A percentile compares a stretch with the other conserved stretches of the same genome.
Evolutionary conservation across 2,329 filamentous ascomycete species (phyloP).

Genomic region (Alternaria infectoria): DNA sequence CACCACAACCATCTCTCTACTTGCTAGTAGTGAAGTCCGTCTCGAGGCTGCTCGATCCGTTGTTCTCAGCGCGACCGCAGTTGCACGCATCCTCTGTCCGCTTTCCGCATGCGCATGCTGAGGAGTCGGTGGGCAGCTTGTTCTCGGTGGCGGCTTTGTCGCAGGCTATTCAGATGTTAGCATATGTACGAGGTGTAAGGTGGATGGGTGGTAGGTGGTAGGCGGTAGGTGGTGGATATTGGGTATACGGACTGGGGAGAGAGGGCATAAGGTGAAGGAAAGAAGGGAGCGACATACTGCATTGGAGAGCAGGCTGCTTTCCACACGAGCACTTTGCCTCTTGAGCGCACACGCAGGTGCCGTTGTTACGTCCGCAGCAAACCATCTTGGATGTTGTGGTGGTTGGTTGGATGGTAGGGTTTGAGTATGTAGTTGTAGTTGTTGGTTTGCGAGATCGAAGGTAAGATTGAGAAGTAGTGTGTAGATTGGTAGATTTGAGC

Average conservation of each 20-base stretch:
- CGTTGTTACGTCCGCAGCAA: slow-evolving; percentile 66
- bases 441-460: neutral
- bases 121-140: slow-evolving; percentile 61
- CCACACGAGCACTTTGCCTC: slow-evolving; percentile 84
- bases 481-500: no score
- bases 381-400: slow-evolving; percentile 47
- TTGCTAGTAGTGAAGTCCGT: slow-evolving; percentile 83
- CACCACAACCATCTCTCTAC: slow-evolving; percentile 20
- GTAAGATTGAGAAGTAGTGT: neutral
- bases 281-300: slow-evolving; percentile 56
- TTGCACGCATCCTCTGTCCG: slow-evolving; percentile 72
- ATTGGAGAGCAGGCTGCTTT: slow-evolving; percentile 83
- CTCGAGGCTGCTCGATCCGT: slow-evolving; percentile 70
- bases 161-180: slow-evolving; percentile 59
- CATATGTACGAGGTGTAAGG: neutral
- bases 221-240: neutral
- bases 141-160: slow-evolving; percentile 80
- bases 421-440: neutral
- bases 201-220: neutral
- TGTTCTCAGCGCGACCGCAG: slow-evolving; percentile 75
- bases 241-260: neutral
- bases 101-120: slow-evolving; percentile 78
- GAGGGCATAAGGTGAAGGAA: slow-evolving; percentile 7
- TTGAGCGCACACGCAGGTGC: slow-evolving; percentile 63
- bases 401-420: neutral